Conservation (phyloP, 768 basidiomycete genomes). For the Lentinula guzmanii region DNA sequence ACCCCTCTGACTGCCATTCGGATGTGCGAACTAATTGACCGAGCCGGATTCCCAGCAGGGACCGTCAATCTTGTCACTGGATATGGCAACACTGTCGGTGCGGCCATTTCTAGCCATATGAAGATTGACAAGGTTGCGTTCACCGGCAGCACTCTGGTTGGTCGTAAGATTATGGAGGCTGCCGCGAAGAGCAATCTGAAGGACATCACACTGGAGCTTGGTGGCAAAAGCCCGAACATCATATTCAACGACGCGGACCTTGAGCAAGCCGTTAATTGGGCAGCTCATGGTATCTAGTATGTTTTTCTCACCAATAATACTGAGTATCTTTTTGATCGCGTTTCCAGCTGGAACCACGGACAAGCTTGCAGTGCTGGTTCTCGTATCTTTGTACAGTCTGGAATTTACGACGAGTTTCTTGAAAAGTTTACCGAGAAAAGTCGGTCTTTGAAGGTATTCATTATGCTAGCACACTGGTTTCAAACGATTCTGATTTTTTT, state of each 20-base stretch:
- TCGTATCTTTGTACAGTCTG: slow-evolving; percentile 61
- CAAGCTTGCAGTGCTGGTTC: slow-evolving; percentile 68
- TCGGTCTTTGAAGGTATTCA: slow-evolving; percentile 23
- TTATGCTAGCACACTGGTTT: slow-evolving; percentile 4
- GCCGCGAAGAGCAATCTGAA: slow-evolving; percentile 82
- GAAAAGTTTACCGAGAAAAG: slow-evolving; percentile 40
- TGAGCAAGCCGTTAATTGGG: slow-evolving; percentile 70
- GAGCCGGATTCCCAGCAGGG: slow-evolving; percentile 57
- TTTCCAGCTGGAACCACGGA: slow-evolving; percentile 55
- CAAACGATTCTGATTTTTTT: slow-evolving; percentile 23
- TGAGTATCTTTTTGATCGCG: background rate
- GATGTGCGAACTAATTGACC: slow-evolving; percentile 34
- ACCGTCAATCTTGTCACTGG: slow-evolving; percentile 70
- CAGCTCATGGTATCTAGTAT: slow-evolving; percentile 68
- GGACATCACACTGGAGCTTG: slow-evolving; percentile 76
- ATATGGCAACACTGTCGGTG: slow-evolving; percentile 65
- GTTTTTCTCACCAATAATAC: slow-evolving; percentile 12
- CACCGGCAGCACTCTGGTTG: slow-evolving; percentile 79
- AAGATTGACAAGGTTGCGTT: slow-evolving; percentile 78
- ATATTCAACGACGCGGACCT: slow-evolving; percentile 72
- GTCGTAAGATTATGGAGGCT: slow-evolving; percentile 75
- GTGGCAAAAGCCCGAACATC: slow-evolving; percentile 71
- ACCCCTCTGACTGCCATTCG: slow-evolving; percentile 50
- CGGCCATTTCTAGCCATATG: slow-evolving; percentile 63
- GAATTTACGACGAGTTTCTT: slow-evolving; percentile 54